A percentile compares a stretch with the other conserved stretches of the same genome.
phyloP scores from a whole-genome alignment of 2,329 filamentous ascomycete genomes.

The Pseudogymnoascus sp. region DNA sequence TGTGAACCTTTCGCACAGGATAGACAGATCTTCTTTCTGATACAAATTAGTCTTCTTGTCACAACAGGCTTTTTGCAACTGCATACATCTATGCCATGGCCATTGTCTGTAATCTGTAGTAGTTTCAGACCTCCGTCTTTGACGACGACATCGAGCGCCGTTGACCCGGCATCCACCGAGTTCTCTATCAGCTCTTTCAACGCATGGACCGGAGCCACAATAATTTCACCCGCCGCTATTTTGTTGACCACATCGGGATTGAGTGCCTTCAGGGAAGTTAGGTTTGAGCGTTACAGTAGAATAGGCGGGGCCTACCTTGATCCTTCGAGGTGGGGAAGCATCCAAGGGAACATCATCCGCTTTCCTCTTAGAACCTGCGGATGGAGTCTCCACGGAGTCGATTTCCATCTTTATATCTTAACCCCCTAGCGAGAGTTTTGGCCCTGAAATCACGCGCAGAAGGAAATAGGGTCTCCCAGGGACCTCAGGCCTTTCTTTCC shows the following conservation, averaged over 20 bases:
- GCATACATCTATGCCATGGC: slow-evolving; percentile 82
- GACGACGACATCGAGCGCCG: slow-evolving; percentile 78
- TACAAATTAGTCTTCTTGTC: slow-evolving; percentile 10
- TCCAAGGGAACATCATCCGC: slow-evolving; percentile 34
- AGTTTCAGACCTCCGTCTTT: slow-evolving; percentile 94
- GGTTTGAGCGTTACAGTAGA: slow-evolving; percentile 12
- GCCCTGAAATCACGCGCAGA: background rate
- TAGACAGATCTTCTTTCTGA: slow-evolving; percentile 81
- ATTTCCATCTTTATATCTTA: background rate
- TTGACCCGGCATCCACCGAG: slow-evolving; percentile 93
- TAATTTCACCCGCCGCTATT: slow-evolving; percentile 96
- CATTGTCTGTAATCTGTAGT: slow-evolving; percentile 95
- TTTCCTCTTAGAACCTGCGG: slow-evolving; percentile 37
- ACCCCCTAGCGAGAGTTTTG: background rate
- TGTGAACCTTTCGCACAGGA: slow-evolving; percentile 92
- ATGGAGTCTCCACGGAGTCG: slow-evolving; percentile 12
- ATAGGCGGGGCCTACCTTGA: slow-evolving; percentile 31
- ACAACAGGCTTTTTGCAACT: slow-evolving; percentile 13
- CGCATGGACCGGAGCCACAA: slow-evolving; percentile 91
- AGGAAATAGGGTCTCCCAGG: background rate
- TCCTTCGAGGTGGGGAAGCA: slow-evolving; percentile 38
- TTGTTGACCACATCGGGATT: slow-evolving; percentile 95
- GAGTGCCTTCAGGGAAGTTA: slow-evolving; percentile 55
- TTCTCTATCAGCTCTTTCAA: slow-evolving; percentile 97
- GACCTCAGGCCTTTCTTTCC: background rate